Base-by-base conservation (phyloP, 2,329 filamentous ascomycete species). In the Daldinia sp. region DNA sequence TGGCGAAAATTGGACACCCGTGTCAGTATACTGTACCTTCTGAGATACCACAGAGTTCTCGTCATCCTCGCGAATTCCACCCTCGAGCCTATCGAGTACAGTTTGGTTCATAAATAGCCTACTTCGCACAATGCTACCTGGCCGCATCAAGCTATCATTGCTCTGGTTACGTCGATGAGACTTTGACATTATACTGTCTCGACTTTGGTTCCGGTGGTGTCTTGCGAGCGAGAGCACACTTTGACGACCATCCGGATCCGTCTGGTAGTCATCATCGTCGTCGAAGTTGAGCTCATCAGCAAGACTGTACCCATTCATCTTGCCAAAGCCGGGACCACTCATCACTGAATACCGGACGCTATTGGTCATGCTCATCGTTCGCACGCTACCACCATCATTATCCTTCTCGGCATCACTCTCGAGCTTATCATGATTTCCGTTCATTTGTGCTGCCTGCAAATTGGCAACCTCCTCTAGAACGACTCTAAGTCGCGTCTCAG, bases 261-360 rank as follows among this genome's bases (percentile, higher is more conserved):
- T 91, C 69, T 92, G 83, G 61, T 89, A 87, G 48, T 88, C 85
- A 35, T 94, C 93, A 63, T 95, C 92, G 68, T 92, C 92, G 64
- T 94, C 93, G 69, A 97, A 92, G 69, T 93, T 90, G 61, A 99
- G 86, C 81, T 99, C 96, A 74, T 98, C 94, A 0, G 96, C 96
- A 44, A 99, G 85, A 69, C 92, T 97, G 66, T 93, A 81, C 1
- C 91, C 92, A 73, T 89, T 89, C 3, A 82, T 76, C 76, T 90
- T 91, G 20, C 82, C 81, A 9, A 82, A 79, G 3, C 85, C 86
- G 6, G 82, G 80, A n/a, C 86, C 84, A 69, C 85, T 90, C 69
- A 92, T 83, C 26, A 91, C 82, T 1, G 94, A 97, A 76, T 91
- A 93, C 33, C 93, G 89, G 69, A 93, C 86, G 78, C 90, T 84